Conservation (phyloP, 2,329 filamentous ascomycete species). For the Ascochyta pisi region DNA sequence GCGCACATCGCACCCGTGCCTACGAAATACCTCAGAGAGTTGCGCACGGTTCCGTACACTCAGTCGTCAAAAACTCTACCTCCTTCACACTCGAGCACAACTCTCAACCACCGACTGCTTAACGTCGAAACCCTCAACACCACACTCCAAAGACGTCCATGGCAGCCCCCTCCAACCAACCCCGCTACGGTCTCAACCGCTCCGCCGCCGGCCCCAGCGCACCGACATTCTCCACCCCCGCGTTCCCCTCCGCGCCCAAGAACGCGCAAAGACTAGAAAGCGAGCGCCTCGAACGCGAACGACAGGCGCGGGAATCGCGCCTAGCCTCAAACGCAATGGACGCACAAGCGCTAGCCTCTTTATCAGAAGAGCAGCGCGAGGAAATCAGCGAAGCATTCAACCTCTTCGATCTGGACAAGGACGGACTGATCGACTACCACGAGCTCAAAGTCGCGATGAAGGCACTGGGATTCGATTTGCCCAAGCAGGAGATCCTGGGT, state of each 20-base stretch:
- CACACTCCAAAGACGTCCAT: constrained; percentile 41
- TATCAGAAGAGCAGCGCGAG: constrained; percentile 88
- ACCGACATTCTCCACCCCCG: constrained; percentile 39
- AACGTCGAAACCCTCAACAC: constrained; percentile 14
- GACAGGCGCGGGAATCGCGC: constrained; percentile 47
- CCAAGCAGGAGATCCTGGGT: constrained; percentile 82
- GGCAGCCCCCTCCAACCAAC: constrained; percentile 62
- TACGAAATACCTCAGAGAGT: background rate
- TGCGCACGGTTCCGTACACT: too few relatives aligned
- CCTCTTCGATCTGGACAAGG: constrained; percentile 96
- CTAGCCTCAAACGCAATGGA: constrained; percentile 45
- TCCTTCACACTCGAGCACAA: background rate
- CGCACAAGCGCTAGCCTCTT: constrained; percentile 58
- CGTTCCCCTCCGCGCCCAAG: constrained; percentile 53
- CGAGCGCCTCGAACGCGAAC: constrained; percentile 51
- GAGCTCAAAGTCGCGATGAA: constrained; percentile 97
- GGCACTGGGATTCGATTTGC: constrained; percentile 90
- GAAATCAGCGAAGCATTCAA: constrained; percentile 97
- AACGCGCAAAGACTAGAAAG: constrained; percentile 51
- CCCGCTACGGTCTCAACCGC: constrained; percentile 61
- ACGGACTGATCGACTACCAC: constrained; percentile 94
- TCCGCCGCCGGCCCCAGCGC: constrained; percentile 15
- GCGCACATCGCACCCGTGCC: constrained; percentile 9
- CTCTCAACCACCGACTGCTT: constrained; percentile 8
- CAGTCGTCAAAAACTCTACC: background rate